Percentiles rank a stretch among this genome's conserved stretches.
phyloP scores from a whole-genome alignment of 2,329 filamentous ascomycete species.

The Conoideocrella luteorostrata region DNA sequence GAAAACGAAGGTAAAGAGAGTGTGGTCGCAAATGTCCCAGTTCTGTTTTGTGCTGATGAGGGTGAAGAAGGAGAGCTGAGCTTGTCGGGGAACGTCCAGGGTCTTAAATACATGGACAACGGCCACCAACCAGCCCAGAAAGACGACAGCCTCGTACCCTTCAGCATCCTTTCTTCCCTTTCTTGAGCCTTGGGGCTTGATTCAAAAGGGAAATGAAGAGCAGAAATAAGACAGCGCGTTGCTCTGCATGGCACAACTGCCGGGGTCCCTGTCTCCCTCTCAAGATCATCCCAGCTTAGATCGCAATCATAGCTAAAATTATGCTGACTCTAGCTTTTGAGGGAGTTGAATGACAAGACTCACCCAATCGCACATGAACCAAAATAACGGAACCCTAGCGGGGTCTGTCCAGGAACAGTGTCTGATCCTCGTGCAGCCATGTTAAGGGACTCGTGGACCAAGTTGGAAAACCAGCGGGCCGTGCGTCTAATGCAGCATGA shows the following conservation, averaged over 20 bases:
- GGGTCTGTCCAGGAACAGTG: constrained; percentile 5
- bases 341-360: background rate
- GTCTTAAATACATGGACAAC: constrained; percentile 15
- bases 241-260: background rate
- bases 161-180: background rate
- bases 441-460: constrained; percentile 3
- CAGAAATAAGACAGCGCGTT: constrained; percentile 7
- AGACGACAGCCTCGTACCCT: background rate
- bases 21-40: constrained; percentile 7
- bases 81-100: constrained; percentile 8
- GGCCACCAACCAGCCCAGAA: background rate
- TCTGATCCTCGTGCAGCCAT: constrained; percentile 9
- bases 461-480: background rate
- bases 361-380: background rate
- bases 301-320: background rate
- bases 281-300: background rate
- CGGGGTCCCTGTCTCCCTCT: constrained; percentile 5
- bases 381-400: background rate
- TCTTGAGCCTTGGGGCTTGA: constrained; percentile 5
- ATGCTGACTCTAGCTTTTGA: background rate
- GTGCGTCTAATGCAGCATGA: constrained; percentile 1
- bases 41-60: constrained; percentile 10
- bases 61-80: background rate
- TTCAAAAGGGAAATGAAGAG: constrained; percentile 13
- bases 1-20: constrained; percentile 13